Conservation (phyloP, 352 stramenopile genomes). For the Globisporangium irregulare region DNA sequence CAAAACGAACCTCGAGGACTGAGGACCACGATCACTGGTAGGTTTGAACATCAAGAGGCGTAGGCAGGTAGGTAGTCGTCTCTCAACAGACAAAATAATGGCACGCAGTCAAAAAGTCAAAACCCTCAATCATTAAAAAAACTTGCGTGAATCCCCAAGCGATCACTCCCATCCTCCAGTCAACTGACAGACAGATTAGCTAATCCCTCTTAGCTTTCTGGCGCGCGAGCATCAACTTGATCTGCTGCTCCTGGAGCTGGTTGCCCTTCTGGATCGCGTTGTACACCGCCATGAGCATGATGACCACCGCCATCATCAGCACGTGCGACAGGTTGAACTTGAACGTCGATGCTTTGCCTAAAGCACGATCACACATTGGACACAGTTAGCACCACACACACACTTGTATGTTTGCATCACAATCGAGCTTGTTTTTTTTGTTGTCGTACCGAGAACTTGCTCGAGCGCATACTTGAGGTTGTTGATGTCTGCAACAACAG, state of each 20-base stretch:
- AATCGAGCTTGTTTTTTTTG: neutral
- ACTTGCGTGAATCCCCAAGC: neutral
- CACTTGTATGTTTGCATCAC: neutral
- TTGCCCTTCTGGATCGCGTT: constrained; percentile 76
- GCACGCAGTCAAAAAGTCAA: too few species aligned
- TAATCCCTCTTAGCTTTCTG: constrained; percentile 45
- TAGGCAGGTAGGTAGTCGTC: too few species aligned
- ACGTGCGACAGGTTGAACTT: constrained; percentile 84
- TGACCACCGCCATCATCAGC: constrained; percentile 74
- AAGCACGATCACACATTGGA: neutral
- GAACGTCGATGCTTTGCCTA: constrained; percentile 64
- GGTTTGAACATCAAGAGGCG: too few species aligned
- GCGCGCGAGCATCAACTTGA: constrained; percentile 42
- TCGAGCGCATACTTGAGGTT: constrained; percentile 71
- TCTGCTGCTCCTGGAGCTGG: constrained; percentile 62
- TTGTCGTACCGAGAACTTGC: constrained; percentile 47
- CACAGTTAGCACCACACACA: neutral
- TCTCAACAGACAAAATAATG: too few species aligned
- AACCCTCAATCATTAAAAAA: neutral
- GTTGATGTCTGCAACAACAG: constrained; percentile 40
- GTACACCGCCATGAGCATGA: constrained; percentile 74
- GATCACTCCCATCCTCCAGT: neutral
- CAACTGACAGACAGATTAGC: neutral
- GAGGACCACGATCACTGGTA: too few species aligned
- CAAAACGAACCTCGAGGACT: too few species aligned